These are phyloP conservation scores for Medicago arabica DNA, from an alignment of 306 rosid genomes.

Conservation along the genomic window DNA sequence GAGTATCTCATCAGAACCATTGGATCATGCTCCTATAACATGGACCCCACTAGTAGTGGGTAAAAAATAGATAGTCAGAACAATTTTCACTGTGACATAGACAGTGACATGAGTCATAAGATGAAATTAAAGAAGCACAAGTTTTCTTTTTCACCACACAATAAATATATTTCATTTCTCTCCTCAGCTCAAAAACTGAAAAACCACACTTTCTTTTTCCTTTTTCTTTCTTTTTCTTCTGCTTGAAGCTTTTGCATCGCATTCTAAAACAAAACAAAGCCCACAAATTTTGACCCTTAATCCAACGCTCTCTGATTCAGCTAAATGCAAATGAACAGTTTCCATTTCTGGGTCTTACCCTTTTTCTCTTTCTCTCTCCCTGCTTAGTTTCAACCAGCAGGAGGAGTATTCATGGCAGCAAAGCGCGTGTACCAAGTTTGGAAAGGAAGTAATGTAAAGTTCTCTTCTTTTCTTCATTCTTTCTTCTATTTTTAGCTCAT, in stretches of 20 bases:
- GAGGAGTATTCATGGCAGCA: conserved; percentile 65
- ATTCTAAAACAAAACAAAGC: conserved; percentile 27
- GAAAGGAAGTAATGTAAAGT: conserved; percentile 92
- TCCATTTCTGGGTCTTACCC: conserved; percentile 48
- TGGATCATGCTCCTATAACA: conserved; percentile 11
- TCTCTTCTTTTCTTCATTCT: conserved; percentile 27
- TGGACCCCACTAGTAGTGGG: conserved; percentile 29
- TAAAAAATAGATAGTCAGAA: conserved; percentile 25
- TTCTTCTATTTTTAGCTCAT: conserved; percentile 19
- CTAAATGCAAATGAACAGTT: conserved; percentile 52
- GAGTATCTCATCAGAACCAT: conserved; percentile 43
- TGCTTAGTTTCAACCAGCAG: conserved; percentile 42
- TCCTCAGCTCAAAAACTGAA: not conserved
- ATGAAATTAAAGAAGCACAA: conserved; percentile 21
- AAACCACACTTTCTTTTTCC: conserved; percentile 43
- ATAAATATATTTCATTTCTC: not conserved
- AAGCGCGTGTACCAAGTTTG: conserved; percentile 94
- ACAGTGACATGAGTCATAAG: conserved; percentile 32
- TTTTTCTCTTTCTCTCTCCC: conserved; percentile 33
- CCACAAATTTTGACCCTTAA: conserved; percentile 41
- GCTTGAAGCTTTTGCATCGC: conserved; percentile 39
- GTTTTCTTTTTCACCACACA: not conserved
- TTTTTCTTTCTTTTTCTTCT: conserved; percentile 2
- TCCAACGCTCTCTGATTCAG: conserved; percentile 37
- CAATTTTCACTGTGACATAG: conserved; percentile 13